A percentile compares a stretch with the other conserved stretches of the same genome.
Evolutionary conservation across 495 filamentous ascomycete genomes (phyloP).

Genomic region (Penicillium chermesinum): DNA sequence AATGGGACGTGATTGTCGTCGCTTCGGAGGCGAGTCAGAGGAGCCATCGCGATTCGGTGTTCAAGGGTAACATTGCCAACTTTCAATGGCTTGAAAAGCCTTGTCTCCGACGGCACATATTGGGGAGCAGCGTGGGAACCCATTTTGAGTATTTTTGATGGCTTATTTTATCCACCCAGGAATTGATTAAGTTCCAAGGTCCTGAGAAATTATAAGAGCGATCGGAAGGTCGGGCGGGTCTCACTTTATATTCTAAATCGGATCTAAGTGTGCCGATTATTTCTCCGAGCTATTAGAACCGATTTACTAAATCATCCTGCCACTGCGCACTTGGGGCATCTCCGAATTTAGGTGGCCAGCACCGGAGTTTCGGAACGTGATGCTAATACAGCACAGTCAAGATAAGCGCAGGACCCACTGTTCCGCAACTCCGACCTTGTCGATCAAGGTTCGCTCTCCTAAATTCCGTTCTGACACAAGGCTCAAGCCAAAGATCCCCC

Average conservation of each 20-base stretch:
- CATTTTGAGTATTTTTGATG: background rate
- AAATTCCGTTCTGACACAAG: background rate
- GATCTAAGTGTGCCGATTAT: background rate
- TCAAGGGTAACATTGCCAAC: background rate
- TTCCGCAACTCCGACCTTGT: constrained; percentile 1
- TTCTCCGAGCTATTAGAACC: background rate
- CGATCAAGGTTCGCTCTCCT: background rate
- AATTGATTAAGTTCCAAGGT: too few species aligned
- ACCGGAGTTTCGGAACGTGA: constrained; percentile 7
- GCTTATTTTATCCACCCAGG: background rate
- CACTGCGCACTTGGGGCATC: too few species aligned
- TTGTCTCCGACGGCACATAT: background rate
- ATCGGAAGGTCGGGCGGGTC: too few species aligned
- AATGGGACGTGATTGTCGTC: constrained; percentile 4
- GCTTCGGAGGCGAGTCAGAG: constrained; percentile 1
- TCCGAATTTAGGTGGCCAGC: too few species aligned
- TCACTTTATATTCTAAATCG: background rate
- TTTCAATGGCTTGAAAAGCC: constrained; percentile 4
- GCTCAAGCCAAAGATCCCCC: background rate
- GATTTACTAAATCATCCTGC: too few species aligned
- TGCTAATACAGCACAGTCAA: background rate
- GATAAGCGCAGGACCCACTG: background rate
- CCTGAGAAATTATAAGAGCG: too few species aligned
- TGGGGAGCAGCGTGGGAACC: background rate
- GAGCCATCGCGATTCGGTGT: background rate